phyloP scores from a whole-genome alignment of 352 stramenopile genomes.

The Globisporangium lucens region DNA sequence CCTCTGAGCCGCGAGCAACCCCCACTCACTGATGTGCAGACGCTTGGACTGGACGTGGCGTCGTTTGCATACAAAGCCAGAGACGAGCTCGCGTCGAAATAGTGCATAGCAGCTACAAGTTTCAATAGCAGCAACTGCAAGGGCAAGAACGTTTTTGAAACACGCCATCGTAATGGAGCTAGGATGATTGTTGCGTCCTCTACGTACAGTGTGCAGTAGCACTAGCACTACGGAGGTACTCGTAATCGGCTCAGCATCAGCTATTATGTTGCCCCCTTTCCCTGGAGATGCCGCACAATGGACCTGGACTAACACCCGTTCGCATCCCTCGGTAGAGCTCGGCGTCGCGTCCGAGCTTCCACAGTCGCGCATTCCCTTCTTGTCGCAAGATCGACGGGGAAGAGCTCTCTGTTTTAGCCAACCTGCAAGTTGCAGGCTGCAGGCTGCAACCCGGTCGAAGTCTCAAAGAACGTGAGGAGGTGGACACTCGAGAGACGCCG shows the following conservation, averaged over 20 bases:
- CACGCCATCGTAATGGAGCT: too few species aligned
- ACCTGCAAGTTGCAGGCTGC: not conserved
- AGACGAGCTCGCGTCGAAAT: conserved; percentile 14
- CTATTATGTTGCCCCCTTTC: too few species aligned
- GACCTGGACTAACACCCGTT: too few species aligned
- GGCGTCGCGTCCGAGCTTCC: too few species aligned
- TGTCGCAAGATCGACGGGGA: not conserved
- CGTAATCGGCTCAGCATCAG: too few species aligned
- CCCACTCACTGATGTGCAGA: conserved; percentile 39
- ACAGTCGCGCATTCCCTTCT: not conserved
- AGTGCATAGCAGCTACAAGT: not conserved
- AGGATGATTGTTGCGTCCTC: too few species aligned
- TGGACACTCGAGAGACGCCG: not conserved
- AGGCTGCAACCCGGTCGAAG: not conserved
- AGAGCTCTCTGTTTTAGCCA: not conserved
- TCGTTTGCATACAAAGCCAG: conserved; percentile 48
- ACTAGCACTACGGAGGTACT: too few species aligned
- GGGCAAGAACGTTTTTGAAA: too few species aligned
- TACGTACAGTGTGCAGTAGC: too few species aligned
- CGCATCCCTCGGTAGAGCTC: too few species aligned
- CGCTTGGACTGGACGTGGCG: conserved; percentile 53
- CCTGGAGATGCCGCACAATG: too few species aligned
- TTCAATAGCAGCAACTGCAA: not conserved
- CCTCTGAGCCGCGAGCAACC: conserved; percentile 12
- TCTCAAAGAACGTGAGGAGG: not conserved